A percentile compares a stretch with the other conserved stretches of the same genome.
These are phyloP conservation scores for Ophiostoma pallidulum DNA, from an alignment of 2,329 filamentous ascomycete genomes.

Conservation along the genomic window DNA sequence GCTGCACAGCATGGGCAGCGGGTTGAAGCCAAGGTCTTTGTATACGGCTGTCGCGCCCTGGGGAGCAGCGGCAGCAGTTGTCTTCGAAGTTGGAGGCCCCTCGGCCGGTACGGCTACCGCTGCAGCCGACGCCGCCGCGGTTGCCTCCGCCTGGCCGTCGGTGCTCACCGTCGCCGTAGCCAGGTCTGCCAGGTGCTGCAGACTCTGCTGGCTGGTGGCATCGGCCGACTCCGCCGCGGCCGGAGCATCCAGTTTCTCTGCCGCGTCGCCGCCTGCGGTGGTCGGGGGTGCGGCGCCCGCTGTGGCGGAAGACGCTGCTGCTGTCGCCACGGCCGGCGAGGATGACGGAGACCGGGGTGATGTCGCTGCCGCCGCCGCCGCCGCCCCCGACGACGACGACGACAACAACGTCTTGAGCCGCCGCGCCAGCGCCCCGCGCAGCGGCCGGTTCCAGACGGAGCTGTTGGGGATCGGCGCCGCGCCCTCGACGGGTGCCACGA, in stretches of 20 bases:
- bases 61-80: too few species aligned
- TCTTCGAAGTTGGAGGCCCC: constrained; percentile 29
- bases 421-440: constrained; percentile 43
- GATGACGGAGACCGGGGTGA: too few species aligned
- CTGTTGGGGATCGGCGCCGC: constrained; percentile 18
- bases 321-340: constrained; percentile 1
- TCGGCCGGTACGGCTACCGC: too few species aligned
- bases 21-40: constrained; percentile 35
- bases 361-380: neutral
- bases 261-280: neutral
- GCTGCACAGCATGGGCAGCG: constrained; percentile 26
- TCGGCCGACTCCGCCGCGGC: constrained; percentile 23
- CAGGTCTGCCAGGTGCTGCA: constrained; percentile 39
- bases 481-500: constrained; percentile 30
- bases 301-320: constrained; percentile 15
- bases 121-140: too few species aligned
- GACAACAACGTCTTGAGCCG: constrained; percentile 27
- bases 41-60: too few species aligned
- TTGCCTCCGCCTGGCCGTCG: too few species aligned
- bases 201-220: constrained; percentile 32
- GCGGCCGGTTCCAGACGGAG: constrained; percentile 43
- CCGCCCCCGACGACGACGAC: constrained; percentile 22
- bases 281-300: constrained; percentile 22
- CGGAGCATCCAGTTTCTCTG: too few species aligned
- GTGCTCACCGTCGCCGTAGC: constrained; percentile 36